These are phyloP conservation scores for Fusarium sp. DNA, from an alignment of 2,329 filamentous ascomycete genomes.

Conservation along the genomic window DNA sequence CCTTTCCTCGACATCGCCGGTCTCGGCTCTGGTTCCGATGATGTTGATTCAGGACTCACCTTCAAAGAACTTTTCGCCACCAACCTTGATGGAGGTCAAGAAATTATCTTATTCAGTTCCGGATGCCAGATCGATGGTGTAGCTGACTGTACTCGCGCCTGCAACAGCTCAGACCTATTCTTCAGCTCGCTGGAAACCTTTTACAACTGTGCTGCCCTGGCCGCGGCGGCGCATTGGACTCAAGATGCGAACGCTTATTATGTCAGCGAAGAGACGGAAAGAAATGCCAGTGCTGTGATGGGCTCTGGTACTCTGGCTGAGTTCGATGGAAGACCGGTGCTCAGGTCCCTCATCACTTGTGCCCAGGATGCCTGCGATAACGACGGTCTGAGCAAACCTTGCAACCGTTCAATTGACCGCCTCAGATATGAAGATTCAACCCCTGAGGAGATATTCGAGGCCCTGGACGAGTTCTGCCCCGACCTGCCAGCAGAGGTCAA, in stretches of 20 bases:
- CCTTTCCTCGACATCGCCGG: conserved; percentile 52
- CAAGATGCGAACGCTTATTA: conserved; percentile 46
- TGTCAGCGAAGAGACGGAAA: conserved; percentile 49
- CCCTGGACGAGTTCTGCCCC: conserved; percentile 52
- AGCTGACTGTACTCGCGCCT: conserved; percentile 50
- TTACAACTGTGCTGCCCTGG: conserved; percentile 54
- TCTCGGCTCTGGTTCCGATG: conserved; percentile 44
- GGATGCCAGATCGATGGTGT: conserved; percentile 48
- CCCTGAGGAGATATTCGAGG: conserved; percentile 48
- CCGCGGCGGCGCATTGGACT: conserved; percentile 51
- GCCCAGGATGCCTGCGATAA: conserved; percentile 51
- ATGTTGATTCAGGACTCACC: conserved; percentile 45
- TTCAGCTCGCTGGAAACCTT: conserved; percentile 53
- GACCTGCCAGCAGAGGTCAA: conserved; percentile 53
- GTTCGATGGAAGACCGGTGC: conserved; percentile 48
- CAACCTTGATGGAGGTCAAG: conserved; percentile 49
- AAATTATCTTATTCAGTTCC: conserved; percentile 48
- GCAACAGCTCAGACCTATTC: conserved; percentile 45
- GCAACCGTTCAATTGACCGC: conserved; percentile 44
- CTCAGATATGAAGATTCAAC: conserved; percentile 44
- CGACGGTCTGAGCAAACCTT: conserved; percentile 50
- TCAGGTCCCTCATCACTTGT: conserved; percentile 50
- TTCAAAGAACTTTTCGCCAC: conserved; percentile 51
- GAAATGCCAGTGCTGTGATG: conserved; percentile 52
- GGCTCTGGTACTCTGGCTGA: conserved; percentile 47